Evolutionary conservation across 1,284 basidiomycete species (phyloP).

Genomic region (Fistulinella staudtii): DNA sequence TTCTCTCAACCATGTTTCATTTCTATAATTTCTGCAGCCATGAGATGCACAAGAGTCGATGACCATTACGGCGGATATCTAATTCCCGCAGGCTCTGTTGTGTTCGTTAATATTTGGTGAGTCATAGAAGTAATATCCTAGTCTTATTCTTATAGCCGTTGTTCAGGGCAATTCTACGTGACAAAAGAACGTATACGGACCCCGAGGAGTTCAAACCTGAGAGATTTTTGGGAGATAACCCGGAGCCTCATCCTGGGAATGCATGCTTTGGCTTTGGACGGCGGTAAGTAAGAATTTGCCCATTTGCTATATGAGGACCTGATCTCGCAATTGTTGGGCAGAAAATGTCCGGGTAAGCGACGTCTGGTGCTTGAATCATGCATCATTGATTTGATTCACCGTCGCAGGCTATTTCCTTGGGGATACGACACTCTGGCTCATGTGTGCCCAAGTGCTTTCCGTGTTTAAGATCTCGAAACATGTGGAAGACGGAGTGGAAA

Average conservation of each 20-base stretch:
- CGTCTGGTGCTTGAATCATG: no score
- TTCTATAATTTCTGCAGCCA: conserved; percentile 27
- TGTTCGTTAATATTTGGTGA: conserved; percentile 24
- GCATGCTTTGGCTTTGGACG: conserved; percentile 19
- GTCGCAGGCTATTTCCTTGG: conserved; percentile 20
- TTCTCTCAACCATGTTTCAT: neutral
- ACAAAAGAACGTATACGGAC: conserved; percentile 12
- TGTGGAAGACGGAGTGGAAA: conserved; percentile 19
- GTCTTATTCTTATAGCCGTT: no score
- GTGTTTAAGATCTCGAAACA: conserved; percentile 21
- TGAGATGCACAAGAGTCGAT: conserved; percentile 43
- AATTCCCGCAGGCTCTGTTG: conserved; percentile 16
- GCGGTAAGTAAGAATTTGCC: no score
- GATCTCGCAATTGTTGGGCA: no score
- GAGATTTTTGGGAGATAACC: conserved; percentile 12
- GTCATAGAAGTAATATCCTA: neutral
- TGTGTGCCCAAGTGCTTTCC: conserved; percentile 15
- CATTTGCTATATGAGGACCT: no score
- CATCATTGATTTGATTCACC: no score
- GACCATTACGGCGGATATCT: conserved; percentile 33
- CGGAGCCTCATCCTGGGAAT: conserved; percentile 10
- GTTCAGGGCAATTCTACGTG: conserved; percentile 9
- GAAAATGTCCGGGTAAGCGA: no score
- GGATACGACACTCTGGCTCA: conserved; percentile 16
- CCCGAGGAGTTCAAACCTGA: conserved; percentile 16